Evolutionary conservation across 2,329 filamentous ascomycete species (phyloP).

Genomic region (Alternaria hordeiaustralica): DNA sequence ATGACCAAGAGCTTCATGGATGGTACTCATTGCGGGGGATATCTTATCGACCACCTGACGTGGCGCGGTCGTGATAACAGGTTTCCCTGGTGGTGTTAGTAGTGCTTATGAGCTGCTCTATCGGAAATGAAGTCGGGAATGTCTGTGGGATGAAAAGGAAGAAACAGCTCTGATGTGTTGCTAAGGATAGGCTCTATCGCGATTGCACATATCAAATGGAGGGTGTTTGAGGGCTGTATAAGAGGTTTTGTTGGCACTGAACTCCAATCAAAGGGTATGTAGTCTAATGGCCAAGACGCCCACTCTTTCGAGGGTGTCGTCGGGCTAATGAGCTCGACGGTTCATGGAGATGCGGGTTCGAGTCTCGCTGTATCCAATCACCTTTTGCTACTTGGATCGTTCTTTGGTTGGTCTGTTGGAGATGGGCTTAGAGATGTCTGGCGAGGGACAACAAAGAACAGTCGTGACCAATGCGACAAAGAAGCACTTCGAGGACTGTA

Average conservation of each 20-base stretch:
- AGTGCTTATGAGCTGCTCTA: background rate
- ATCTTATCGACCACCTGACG: background rate
- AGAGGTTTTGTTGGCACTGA: background rate
- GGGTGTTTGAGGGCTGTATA: background rate
- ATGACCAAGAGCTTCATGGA: background rate
- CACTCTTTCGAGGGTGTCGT: too few relatives aligned
- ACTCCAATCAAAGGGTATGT: background rate
- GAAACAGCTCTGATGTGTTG: background rate
- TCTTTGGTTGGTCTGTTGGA: background rate
- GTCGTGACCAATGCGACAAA: background rate
- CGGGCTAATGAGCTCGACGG: too few relatives aligned
- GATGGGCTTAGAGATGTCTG: background rate
- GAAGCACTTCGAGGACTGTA: background rate
- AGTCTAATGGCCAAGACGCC: background rate
- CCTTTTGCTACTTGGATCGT: background rate
- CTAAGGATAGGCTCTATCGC: background rate
- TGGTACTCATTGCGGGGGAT: background rate
- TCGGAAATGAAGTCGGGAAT: background rate
- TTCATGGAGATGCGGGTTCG: background rate
- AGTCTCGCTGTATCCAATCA: background rate
- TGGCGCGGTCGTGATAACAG: background rate
- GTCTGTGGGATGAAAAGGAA: background rate
- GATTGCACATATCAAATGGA: too few relatives aligned
- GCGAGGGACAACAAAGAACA: background rate
- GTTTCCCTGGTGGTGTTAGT: background rate